Percentiles rank a stretch among this genome's conserved stretches.
phyloP scores from a whole-genome alignment of 2,329 filamentous ascomycete genomes.

The Diaporthe destruens region DNA sequence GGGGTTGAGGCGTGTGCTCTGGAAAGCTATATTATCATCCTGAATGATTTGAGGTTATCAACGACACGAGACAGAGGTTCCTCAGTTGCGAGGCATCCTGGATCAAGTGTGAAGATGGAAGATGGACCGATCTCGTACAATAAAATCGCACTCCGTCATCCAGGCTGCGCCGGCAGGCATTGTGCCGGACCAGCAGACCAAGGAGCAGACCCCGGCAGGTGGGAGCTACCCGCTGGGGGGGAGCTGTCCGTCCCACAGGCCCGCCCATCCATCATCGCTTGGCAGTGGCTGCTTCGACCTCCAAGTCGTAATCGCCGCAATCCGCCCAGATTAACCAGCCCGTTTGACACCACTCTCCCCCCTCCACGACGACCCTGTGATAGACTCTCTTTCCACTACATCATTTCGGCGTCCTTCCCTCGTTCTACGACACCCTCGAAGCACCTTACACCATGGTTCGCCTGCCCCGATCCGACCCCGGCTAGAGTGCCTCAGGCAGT shows the following conservation, averaged over 20 bases:
- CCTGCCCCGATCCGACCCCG: background rate
- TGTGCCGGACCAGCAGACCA: background rate
- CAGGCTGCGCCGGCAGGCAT: slow-evolving; percentile 34
- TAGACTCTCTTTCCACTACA: background rate
- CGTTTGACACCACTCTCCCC: background rate
- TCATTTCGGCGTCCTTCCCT: no score
- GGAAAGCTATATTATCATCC: slow-evolving; percentile 23
- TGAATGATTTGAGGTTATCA: background rate
- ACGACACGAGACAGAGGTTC: background rate
- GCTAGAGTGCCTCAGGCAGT: background rate
- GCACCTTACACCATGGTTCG: slow-evolving; percentile 42
- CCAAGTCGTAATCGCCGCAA: slow-evolving; percentile 35
- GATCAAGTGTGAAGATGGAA: background rate
- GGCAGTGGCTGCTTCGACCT: slow-evolving; percentile 18
- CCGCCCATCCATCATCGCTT: slow-evolving; percentile 38
- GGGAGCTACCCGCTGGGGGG: slow-evolving; percentile 34
- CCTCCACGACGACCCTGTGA: background rate
- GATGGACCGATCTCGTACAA: background rate
- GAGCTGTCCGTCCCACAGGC: slow-evolving; percentile 27
- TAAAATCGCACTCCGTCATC: slow-evolving; percentile 33
- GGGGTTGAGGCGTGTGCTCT: background rate
- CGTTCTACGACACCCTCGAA: background rate
- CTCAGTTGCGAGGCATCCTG: background rate
- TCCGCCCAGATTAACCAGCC: background rate
- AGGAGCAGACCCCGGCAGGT: slow-evolving; percentile 9